These are phyloP conservation scores for Gymnopilus junonius DNA, from an alignment of 768 basidiomycete genomes.

Conservation along the genomic window DNA sequence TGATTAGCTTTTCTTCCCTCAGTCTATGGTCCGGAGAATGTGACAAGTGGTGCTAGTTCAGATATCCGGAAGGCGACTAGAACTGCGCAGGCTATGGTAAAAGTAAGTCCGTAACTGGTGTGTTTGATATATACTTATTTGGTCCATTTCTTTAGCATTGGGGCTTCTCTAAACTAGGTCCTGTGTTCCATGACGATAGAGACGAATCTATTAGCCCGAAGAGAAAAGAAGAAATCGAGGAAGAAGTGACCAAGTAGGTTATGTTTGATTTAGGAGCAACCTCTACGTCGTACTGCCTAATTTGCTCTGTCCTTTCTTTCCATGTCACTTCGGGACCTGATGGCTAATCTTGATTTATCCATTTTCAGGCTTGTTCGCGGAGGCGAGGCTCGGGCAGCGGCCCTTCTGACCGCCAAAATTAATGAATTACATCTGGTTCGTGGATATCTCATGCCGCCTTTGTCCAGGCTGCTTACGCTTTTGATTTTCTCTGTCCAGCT, in stretches of 20 bases:
- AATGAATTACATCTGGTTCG: constrained; percentile 78
- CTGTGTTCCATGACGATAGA: constrained; percentile 79
- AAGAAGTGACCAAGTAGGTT: constrained; percentile 81
- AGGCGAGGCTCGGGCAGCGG: constrained; percentile 68
- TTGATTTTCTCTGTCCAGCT: constrained; percentile 52
- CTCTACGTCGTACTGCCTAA: background rate
- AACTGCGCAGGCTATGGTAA: constrained; percentile 87
- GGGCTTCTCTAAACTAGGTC: constrained; percentile 86
- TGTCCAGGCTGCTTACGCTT: constrained; percentile 4
- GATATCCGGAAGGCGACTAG: constrained; percentile 83
- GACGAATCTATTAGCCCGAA: constrained; percentile 72
- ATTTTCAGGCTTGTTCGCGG: constrained; percentile 64
- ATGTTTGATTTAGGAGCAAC: constrained; percentile 8
- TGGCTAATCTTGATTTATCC: constrained; percentile 16
- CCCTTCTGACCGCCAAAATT: constrained; percentile 66
- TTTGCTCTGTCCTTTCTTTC: constrained; percentile 4
- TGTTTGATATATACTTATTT: constrained; percentile 8
- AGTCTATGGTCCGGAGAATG: constrained; percentile 89
- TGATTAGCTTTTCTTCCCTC: constrained; percentile 16
- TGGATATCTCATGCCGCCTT: constrained; percentile 19
- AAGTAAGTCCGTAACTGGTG: constrained; percentile 51
- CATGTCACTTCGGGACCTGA: constrained; percentile 8
- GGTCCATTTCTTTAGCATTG: constrained; percentile 51
- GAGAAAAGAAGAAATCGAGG: constrained; percentile 85
- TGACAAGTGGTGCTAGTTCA: constrained; percentile 91